Evolutionary conservation across 208 protist species (phyloP).

Genomic region (Giardia duodenalis): DNA sequence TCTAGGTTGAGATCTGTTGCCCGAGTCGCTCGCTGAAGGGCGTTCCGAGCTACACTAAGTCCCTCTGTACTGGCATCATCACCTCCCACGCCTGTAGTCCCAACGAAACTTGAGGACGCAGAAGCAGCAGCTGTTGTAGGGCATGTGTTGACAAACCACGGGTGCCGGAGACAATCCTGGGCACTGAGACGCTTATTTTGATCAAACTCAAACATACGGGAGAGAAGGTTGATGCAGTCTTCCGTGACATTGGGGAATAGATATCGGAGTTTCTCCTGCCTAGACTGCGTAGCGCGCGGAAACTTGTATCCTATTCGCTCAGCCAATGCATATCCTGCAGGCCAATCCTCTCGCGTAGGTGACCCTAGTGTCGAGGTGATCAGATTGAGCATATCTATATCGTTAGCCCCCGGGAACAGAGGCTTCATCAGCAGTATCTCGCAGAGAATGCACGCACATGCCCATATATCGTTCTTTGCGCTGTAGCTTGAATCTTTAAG

Average conservation of each 20-base stretch:
- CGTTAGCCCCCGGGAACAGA: neutral
- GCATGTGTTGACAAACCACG: neutral
- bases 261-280: neutral
- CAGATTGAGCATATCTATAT: neutral
- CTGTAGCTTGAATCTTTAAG: neutral
- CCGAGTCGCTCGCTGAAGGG: neutral
- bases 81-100: neutral
- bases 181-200: neutral
- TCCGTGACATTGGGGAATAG: neutral
- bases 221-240: neutral
- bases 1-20: neutral
- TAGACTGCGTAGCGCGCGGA: neutral
- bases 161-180: neutral
- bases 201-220: neutral
- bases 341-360: neutral
- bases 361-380: neutral
- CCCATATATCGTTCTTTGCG: neutral
- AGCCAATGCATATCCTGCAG: neutral
- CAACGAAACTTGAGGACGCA: neutral
- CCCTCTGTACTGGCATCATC: neutral
- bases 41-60: neutral
- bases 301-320: neutral
- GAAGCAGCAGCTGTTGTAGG: too few species aligned
- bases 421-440: neutral
- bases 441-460: neutral